phyloP scores from a whole-genome alignment of 495 filamentous ascomycete genomes.

The Neurospora sp. region DNA sequence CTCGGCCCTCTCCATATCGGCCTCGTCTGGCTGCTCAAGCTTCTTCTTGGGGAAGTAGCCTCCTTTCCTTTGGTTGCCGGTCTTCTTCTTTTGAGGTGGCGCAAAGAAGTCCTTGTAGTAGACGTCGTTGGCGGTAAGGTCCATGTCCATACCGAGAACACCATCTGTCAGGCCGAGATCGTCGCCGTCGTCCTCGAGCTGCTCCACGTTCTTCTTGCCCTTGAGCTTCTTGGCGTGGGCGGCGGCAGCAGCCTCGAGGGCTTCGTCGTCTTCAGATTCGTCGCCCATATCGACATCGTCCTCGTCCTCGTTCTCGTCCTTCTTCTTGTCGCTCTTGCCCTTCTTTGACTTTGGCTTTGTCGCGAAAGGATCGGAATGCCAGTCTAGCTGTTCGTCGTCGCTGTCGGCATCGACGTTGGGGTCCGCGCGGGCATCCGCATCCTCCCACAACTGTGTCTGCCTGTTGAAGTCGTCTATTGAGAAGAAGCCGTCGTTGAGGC shows the following conservation, averaged over 20 bases:
- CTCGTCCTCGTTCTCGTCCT: conserved; percentile 6
- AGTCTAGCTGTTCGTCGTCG: conserved; percentile 80
- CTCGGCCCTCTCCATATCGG: conserved; percentile 77
- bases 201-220: conserved; percentile 10
- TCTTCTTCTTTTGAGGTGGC: conserved; percentile 58
- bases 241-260: conserved; percentile 1
- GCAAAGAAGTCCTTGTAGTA: conserved; percentile 87
- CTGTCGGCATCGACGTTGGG: conserved; percentile 47
- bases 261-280: conserved; percentile 32
- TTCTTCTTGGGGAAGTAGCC: conserved; percentile 18
- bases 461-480: conserved; percentile 97
- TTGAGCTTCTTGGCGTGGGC: not conserved
- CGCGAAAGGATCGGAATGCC: conserved; percentile 60
- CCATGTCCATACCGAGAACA: conserved; percentile 40
- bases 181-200: conserved; percentile 40
- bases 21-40: conserved; percentile 32
- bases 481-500: conserved; percentile 93
- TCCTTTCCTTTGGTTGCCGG: conserved; percentile 11
- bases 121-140: conserved; percentile 70
- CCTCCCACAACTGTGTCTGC: conserved; percentile 76
- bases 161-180: conserved; percentile 43
- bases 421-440: conserved; percentile 60
- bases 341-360: conserved; percentile 4
- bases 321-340: conserved; percentile 5
- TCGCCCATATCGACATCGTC: conserved; percentile 28